Conservation (phyloP, 495 filamentous ascomycete genomes). For the Massariosphaeria phaeospora region DNA sequence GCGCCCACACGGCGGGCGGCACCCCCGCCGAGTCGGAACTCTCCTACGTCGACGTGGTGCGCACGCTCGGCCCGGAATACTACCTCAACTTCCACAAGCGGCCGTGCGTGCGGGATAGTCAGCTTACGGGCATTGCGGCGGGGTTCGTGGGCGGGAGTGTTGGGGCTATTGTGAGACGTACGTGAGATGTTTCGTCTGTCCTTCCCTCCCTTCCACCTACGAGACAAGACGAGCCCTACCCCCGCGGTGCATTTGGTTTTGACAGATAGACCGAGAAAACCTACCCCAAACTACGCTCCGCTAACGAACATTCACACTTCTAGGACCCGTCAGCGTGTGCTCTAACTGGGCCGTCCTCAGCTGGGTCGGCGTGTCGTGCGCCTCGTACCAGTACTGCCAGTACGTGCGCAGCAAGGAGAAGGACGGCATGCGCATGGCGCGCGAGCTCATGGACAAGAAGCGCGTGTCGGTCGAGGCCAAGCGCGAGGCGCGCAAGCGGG, state of each 20-base stretch:
- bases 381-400: conserved; percentile 77
- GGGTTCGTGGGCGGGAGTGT: conserved; percentile 70
- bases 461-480: conserved; percentile 50
- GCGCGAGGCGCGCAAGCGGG: conserved; percentile 52
- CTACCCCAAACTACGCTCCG: no score
- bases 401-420: conserved; percentile 63
- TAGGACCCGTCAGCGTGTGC: background rate
- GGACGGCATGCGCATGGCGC: conserved; percentile 70
- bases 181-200: conserved; percentile 28
- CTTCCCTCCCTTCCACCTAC: no score
- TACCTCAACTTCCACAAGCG: conserved; percentile 68
- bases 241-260: no score
- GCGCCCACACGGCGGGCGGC: conserved; percentile 47
- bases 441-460: conserved; percentile 74
- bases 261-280: no score
- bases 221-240: no score
- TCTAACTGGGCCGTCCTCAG: conserved; percentile 81
- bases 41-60: conserved; percentile 58
- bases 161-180: conserved; percentile 71
- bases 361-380: conserved; percentile 59
- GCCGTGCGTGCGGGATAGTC: conserved; percentile 77
- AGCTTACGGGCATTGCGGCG: conserved; percentile 74
- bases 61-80: conserved; percentile 62
- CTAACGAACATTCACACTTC: no score
- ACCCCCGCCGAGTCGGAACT: conserved; percentile 40